Evolutionary conservation across 2,329 filamentous ascomycete species (phyloP), one percentile per base, ranked within the genome.

Genomic region (Bipolaris sorokiniana): DNA sequence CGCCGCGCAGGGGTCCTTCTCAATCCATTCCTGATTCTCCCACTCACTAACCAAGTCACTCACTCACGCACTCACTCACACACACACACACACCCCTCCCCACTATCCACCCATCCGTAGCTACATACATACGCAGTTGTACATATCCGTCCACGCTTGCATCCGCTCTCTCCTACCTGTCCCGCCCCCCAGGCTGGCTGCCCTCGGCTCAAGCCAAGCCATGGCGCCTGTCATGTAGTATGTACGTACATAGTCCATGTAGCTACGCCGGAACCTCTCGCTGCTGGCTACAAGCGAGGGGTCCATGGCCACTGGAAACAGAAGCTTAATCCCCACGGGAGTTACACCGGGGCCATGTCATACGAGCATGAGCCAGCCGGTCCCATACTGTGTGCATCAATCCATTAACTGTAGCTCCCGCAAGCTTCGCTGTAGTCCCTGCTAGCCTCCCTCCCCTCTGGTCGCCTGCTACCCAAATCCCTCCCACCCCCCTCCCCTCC

Each of bases 291-390:
- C 64, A 65, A 56, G 56, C 56, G 65, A 64, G 59, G 63, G 57
- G 64, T 67, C 64, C 68, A 66, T 48, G 67, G 61, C 63, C 67
- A 18, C 42, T 45, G 20, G 64, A 66, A 66, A 65, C 62, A 66
- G 63, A 69, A 51, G 66, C 66, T 70, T 66, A 62, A 66, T 70
- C 64, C 64, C 68, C 68, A 72, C 67, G 67, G 67, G 67, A 74
- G 73, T 75, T 72, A 71, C 71, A 73, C 70, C 60, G 71, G 71
- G 72, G 72, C 74, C 70, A 75, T 76, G 72, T 72, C 72, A 76
- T 72, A 75, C 72, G 72, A 74, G 69, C 68, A 65, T 61, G 66
- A 68, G 66, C 70, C 67, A 69, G 60, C 65, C 59, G 59, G 59
- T 62, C 56, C 64, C 66, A 64, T 70, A 28, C 69, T 67, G 66